Percentiles rank a stretch among this genome's conserved stretches.
Conservation (phyloP, 2,329 filamentous ascomycete species). For the Ciborinia camelliae region DNA sequence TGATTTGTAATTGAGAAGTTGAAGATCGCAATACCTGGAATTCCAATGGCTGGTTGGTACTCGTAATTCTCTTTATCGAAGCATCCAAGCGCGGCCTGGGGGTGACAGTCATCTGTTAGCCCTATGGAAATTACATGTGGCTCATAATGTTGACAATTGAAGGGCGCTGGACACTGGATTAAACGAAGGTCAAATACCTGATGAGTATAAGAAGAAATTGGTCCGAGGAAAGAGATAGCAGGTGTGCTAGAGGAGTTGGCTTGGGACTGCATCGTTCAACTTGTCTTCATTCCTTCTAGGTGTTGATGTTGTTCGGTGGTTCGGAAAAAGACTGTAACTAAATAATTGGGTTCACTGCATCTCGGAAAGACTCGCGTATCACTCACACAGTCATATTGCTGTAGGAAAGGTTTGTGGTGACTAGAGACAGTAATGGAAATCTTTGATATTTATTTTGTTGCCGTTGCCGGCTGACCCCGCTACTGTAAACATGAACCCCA, state of each 20-base stretch:
- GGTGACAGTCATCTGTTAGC: slow-evolving; percentile 34
- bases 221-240: slow-evolving; percentile 58
- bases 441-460: slow-evolving; percentile 15
- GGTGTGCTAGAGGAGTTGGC: slow-evolving; percentile 21
- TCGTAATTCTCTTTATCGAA: slow-evolving; percentile 41
- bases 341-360: slow-evolving; percentile 17
- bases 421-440: neutral
- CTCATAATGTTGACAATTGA: slow-evolving; percentile 19
- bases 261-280: slow-evolving; percentile 16
- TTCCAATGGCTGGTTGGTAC: slow-evolving; percentile 21
- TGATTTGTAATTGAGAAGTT: neutral
- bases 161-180: slow-evolving; percentile 19
- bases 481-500: slow-evolving; percentile 14
- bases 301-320: slow-evolving; percentile 6
- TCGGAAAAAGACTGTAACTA: neutral
- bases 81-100: slow-evolving; percentile 51
- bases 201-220: slow-evolving; percentile 65
- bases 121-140: slow-evolving; percentile 19
- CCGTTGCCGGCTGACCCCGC: slow-evolving; percentile 6
- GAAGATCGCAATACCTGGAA: slow-evolving; percentile 25
- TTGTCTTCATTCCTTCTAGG: slow-evolving; percentile 10
- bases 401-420: neutral
- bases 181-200: slow-evolving; percentile 48
- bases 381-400: slow-evolving; percentile 14
- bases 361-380: slow-evolving; percentile 15